Evolutionary conservation across 2,329 filamentous ascomycete genomes (phyloP).

Genomic region (Myriosclerotinia duriaeana): DNA sequence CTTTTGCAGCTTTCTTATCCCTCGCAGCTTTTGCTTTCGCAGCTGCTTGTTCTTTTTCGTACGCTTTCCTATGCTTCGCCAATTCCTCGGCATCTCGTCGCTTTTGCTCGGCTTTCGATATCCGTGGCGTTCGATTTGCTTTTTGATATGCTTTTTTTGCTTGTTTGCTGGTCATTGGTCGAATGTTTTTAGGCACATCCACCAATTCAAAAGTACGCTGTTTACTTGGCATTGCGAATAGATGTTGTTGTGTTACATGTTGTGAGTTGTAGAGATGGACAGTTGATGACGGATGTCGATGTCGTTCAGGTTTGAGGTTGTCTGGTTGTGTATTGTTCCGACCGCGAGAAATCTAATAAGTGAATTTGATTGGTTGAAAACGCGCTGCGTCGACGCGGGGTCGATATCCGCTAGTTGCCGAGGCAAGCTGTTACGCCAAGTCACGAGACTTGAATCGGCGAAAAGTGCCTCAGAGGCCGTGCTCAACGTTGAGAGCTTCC

Average conservation of each 20-base stretch:
- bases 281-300: neutral
- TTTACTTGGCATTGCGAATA: neutral
- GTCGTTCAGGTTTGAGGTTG: neutral
- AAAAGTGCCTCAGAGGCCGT: too few relatives aligned
- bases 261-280: too few relatives aligned
- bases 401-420: neutral
- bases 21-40: conserved; percentile 50
- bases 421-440: neutral
- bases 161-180: conserved; percentile 52
- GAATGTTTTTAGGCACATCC: conserved; percentile 35
- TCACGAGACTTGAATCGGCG: neutral
- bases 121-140: conserved; percentile 44
- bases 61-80: conserved; percentile 48
- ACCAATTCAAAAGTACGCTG: conserved; percentile 45
- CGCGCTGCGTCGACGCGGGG: conserved; percentile 6
- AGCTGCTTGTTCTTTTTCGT: conserved; percentile 55
- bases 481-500: too few relatives aligned
- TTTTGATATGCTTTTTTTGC: conserved; percentile 49
- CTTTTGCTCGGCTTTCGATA: conserved; percentile 44
- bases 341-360: neutral
- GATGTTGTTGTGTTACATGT: conserved; percentile 2
- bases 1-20: conserved; percentile 58
- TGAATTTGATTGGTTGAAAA: neutral
- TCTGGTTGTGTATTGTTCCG: neutral
- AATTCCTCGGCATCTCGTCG: conserved; percentile 45